Base-by-base conservation (phyloP, 768 basidiomycete species). In the Rhodotorula toruloides region DNA sequence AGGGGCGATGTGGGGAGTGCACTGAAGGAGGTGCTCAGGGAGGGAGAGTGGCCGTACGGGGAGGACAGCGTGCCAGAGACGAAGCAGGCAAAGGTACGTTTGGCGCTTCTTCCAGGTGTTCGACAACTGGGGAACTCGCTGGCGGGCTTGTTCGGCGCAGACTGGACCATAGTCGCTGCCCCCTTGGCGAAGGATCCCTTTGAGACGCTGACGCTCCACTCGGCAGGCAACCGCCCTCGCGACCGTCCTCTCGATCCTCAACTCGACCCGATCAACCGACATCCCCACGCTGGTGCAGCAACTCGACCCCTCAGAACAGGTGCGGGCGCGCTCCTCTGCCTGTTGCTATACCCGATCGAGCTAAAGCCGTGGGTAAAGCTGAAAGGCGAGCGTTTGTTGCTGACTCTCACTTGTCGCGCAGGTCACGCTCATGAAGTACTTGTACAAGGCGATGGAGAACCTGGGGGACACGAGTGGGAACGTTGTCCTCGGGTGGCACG, bases 371-470 rank as follows among this genome's bases (percentile, higher is more conserved):
- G 14, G 32, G 8, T 4, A 22, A 43, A 6, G 40, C n/a, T 16
- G 47, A 48, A 27, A 54, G 39, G n/a, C n/a, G n/a, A n/a, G n/a
- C n/a, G n/a, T n/a, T n/a, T 25, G 22, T 12, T 21, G 21, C 52
- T 34, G 21, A 21, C 19, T 19, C 16, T 27, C 37, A 36, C 37
- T 4, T 29, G 32, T 3, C n/a, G 9, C 40, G 42, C 90, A 92
- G 74, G 94, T 96, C 75, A 89, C 87, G 39, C 82, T 97, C 59
- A 98, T 96, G 94, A 94, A 93, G 77, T 98, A 94, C 76, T 81
- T 98, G 22, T 98, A 97, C 84, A 98, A 98, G 80, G 93, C 90
- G 22, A 97, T 96, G 93, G 84, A 81, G 25, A 77, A 82, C 52
- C 74, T 80, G 82, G 4, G 85, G 81, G 32, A 21, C 50, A 61